Evolutionary conservation across 345 rosid genomes (phyloP).

Genomic region (Excoecaria agallocha): DNA sequence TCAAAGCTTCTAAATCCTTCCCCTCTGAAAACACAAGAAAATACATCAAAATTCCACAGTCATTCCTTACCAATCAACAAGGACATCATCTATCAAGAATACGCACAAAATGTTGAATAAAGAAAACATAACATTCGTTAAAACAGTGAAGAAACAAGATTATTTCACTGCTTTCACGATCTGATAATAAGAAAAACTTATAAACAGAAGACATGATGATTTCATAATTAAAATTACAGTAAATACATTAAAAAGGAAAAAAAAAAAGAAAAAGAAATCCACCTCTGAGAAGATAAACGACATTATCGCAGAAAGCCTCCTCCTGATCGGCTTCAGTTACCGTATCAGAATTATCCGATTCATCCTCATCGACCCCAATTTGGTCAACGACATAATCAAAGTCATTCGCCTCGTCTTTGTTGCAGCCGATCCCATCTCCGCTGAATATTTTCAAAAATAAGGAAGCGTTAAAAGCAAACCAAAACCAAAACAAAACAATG

Average conservation of each 20-base stretch:
- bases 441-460: conserved; percentile 1
- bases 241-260: conserved; percentile 12
- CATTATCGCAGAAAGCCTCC: conserved; percentile 40
- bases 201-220: neutral
- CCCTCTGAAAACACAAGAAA: conserved; percentile 31
- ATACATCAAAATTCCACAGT: conserved; percentile 13
- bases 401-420: conserved; percentile 8
- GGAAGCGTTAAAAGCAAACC: neutral
- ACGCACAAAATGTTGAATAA: neutral
- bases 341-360: conserved; percentile 10
- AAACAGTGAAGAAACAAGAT: neutral
- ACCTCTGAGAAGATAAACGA: conserved; percentile 47
- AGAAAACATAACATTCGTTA: neutral
- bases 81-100: neutral
- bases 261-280: conserved; percentile 14
- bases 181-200: neutral
- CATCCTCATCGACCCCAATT: conserved; percentile 16
- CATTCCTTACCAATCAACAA: neutral
- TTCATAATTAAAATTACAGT: too few relatives aligned
- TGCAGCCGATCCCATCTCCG: conserved; percentile 19
- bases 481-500: neutral
- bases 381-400: neutral
- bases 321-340: conserved; percentile 7
- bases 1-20: conserved; percentile 34
- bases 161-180: neutral